Base-by-base conservation (phyloP, 805 yeast species). In the Metschnikowia shivogae region DNA sequence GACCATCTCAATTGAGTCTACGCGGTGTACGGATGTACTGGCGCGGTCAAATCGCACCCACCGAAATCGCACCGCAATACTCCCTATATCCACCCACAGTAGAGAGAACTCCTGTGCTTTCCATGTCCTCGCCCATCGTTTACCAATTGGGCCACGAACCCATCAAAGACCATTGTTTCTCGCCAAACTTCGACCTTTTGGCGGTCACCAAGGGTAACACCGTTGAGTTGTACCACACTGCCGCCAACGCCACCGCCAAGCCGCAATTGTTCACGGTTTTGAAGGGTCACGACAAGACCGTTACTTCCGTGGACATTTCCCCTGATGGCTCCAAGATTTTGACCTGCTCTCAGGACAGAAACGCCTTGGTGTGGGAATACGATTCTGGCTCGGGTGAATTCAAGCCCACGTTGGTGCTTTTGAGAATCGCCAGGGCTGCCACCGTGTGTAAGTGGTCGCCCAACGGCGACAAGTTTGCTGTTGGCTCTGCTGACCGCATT, bases 271-370 rank as follows among this genome's bases (percentile, higher is more conserved):
- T 87, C 46, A 75, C 93, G 12, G 76, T 77, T 5, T 76, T 92
- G 58, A 68, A 76, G 36, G 95, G 89, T 53, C 98, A 92, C 64
- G 97, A 92, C 65, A 90, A 92, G 64, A 81, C 90, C 3, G 90
- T 93, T 39, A 93, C 99, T 12, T 90, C 97, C 0, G 88, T 93
- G 33, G 99, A 93, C 63, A 83, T 95, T 57, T 85, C 96, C 32
- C 67, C 76, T 30, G 88, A 86, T 54, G 97, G 97, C 39, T 46
- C 63, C 32, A 82, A 85, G 63, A 89, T 93, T 55, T 93, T 93
- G 59, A 93, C 98, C 28, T 89, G 97, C 63, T 89, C 98, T 8
- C 98, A 93, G 69, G 99, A 93, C 67, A 79, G 99, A 67, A 93
- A 93, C 58, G 98, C 98, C 11, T 78, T 90, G 54, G 99, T 93